These are phyloP conservation scores for Ceratocystis harringtonii DNA, from an alignment of 2,329 filamentous ascomycete genomes.

Conservation along the genomic window DNA sequence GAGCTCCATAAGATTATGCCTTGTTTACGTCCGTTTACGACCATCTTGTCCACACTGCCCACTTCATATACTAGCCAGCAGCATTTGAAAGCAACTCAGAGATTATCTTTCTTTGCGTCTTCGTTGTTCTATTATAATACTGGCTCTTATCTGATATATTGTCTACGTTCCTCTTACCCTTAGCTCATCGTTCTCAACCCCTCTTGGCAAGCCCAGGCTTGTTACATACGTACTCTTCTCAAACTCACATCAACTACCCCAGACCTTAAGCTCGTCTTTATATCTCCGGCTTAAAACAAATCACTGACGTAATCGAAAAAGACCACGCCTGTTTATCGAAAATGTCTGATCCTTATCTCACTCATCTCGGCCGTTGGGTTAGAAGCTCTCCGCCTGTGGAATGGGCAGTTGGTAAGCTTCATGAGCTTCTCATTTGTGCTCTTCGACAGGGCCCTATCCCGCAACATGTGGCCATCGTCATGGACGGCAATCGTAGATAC, in stretches of 20 bases:
- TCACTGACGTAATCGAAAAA: neutral
- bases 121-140: neutral
- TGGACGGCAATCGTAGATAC: constrained; percentile 95
- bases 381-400: constrained; percentile 79
- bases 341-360: constrained; percentile 42
- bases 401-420: constrained; percentile 65
- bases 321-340: neutral
- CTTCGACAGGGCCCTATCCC: constrained; percentile 83
- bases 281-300: neutral
- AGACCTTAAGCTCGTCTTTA: neutral
- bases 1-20: neutral
- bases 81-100: neutral
- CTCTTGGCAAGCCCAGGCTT: neutral
- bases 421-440: constrained; percentile 76
- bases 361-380: constrained; percentile 49
- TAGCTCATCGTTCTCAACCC: neutral
- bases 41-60: neutral
- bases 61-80: neutral
- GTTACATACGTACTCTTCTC: neutral
- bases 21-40: neutral
- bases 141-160: neutral
- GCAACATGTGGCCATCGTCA: constrained; percentile 95
- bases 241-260: neutral
- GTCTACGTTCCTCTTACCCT: neutral
- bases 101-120: neutral